A percentile compares a stretch with the other conserved stretches of the same genome.
phyloP scores from a whole-genome alignment of 176 grass and related monocot species.

The Aegilops longissima region DNA sequence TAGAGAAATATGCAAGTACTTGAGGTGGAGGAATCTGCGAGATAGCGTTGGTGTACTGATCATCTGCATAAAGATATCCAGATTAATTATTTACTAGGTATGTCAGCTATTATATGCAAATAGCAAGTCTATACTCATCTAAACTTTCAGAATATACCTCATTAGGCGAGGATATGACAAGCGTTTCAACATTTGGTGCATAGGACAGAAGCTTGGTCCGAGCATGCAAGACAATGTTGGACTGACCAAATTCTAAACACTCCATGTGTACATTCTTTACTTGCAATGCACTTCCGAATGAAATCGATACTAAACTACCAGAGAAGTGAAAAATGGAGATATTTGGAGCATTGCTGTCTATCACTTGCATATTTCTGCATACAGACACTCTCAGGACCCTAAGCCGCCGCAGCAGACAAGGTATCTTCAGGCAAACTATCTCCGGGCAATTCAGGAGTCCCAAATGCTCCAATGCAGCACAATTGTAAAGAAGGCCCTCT shows the following conservation, averaged over 20 bases:
- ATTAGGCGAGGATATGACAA: neutral
- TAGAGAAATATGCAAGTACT: neutral
- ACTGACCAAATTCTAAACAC: neutral
- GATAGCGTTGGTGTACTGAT: neutral
- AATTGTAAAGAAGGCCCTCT: neutral
- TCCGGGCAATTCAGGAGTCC: neutral
- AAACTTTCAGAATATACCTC: constrained; percentile 13
- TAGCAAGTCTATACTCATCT: neutral
- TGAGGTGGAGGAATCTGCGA: neutral
- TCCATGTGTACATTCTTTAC: neutral
- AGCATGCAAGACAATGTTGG: neutral
- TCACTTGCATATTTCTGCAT: neutral
- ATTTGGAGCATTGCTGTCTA: constrained; percentile 4
- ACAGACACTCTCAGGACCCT: neutral
- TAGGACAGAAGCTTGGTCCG: neutral
- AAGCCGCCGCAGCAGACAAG: neutral
- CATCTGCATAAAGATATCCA: neutral
- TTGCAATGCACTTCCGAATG: neutral
- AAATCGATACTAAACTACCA: neutral
- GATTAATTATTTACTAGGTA: neutral
- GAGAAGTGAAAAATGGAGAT: neutral
- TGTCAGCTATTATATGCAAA: neutral
- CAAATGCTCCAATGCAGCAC: neutral
- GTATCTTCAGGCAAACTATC: constrained; percentile 5
- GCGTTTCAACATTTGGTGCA: constrained; percentile 4